Base-by-base conservation (phyloP, 2,329 filamentous ascomycete genomes). In the Diaporthe sp. region DNA sequence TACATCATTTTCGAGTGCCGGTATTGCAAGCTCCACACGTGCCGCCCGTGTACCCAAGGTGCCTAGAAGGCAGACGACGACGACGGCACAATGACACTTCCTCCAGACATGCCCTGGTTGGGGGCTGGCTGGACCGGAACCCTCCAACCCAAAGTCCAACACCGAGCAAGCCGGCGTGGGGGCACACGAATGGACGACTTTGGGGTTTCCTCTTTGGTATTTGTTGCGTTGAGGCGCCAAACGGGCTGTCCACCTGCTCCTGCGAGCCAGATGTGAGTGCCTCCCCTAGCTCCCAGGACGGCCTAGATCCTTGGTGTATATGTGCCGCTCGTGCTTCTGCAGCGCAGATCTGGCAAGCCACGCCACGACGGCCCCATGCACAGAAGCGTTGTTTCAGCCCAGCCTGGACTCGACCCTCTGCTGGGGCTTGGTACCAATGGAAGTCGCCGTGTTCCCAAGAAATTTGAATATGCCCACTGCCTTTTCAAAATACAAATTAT, bases 1-100 rank as follows among this genome's bases (percentile, higher is more conserved):
- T 93, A 91, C 90, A 89, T 88, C 82, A 93, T 94, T 79, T 93
- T 89, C 77, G 90, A 93, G 81, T 94, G 92, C 84, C 86, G 87
- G 75, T 92, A 92, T 81, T 94, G 92, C 88, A 91, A 91, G 81
- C 83, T 92, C 68, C 91, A 93, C 82, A 87, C 89, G 39, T 93
- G 92, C 81, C 86, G 90, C 70, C 83, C 86, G 35, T 93, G 92
- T 80, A 86, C 87, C 61, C 85, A 89, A 75, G 85, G 81, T 74
- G 83, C 82, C 78, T 87, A 73, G 77, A 9, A 15, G n/a, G 22
- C 42, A 13, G n/a, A 58, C 37, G 6, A 25, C 35, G 13, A 47
- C 19, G 44, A 19, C n/a, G n/a, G n/a, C n/a, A n/a, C n/a, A n/a
- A n/a, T n/a, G n/a, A n/a, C n/a, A 42, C 35, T 9, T 32, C 50